Evolutionary conservation across 1,284 basidiomycete species (phyloP).

Genomic region (Sparassis latifolia): DNA sequence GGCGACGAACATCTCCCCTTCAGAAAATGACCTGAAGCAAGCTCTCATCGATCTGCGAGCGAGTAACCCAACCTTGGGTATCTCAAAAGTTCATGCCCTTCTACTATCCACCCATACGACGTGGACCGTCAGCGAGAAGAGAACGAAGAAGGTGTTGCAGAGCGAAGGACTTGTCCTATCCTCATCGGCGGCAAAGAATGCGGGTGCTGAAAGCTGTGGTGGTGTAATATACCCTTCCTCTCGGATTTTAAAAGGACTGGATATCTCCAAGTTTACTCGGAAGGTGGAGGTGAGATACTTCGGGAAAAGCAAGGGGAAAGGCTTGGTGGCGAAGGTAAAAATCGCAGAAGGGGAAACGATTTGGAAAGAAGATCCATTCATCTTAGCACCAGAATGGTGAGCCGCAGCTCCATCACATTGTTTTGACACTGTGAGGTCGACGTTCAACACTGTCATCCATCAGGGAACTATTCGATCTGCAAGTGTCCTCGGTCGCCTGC

Average conservation of each 20-base stretch:
- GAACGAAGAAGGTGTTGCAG: conserved; percentile 66
- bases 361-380: conserved; percentile 79
- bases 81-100: conserved; percentile 62
- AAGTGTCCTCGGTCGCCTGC: conserved; percentile 50
- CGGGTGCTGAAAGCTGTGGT: not conserved
- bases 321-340: conserved; percentile 64
- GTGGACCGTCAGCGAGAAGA: conserved; percentile 80
- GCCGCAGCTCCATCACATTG: conserved; percentile 12
- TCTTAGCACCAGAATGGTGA: conserved; percentile 67
- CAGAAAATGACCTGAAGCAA: conserved; percentile 40
- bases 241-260: conserved; percentile 58
- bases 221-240: conserved; percentile 48
- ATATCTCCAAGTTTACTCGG: conserved; percentile 52
- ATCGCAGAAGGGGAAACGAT: conserved; percentile 69
- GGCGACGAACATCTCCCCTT: conserved; percentile 19
- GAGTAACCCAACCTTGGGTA: conserved; percentile 59
- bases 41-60: conserved; percentile 36
- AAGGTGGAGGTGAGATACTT: conserved; percentile 71
- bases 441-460: not conserved
- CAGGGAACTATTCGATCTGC: conserved; percentile 70
- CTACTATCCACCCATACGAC: conserved; percentile 52
- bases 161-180: conserved; percentile 43
- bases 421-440: not conserved
- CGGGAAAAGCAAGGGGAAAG: conserved; percentile 72
- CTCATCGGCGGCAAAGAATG: conserved; percentile 9